phyloP scores from a whole-genome alignment of 2,329 filamentous ascomycete genomes.

The Fusarium goolgardi region DNA sequence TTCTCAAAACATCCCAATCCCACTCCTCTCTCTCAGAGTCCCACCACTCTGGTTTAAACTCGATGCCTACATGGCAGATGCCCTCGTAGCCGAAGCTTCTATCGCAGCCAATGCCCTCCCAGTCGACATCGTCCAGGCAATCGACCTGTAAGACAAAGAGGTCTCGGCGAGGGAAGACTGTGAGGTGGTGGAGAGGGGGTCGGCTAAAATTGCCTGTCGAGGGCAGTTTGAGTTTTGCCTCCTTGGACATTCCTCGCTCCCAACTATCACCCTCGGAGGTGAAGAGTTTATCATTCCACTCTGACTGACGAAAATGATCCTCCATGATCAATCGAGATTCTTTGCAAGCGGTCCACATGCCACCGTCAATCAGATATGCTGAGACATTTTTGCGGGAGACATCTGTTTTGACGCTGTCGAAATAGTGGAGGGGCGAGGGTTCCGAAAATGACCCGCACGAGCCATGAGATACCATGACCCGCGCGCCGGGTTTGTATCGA shows the following conservation, averaged over 20 bases:
- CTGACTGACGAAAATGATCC: neutral
- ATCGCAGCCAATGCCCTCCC: neutral
- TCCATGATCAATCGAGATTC: slow-evolving; percentile 20
- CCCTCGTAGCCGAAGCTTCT: neutral
- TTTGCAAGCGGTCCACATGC: slow-evolving; percentile 21
- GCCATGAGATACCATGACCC: neutral
- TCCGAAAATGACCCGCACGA: neutral
- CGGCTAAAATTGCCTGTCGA: slow-evolving; percentile 8
- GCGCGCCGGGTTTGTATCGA: too few species aligned
- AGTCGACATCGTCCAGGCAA: neutral
- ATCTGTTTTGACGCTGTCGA: neutral
- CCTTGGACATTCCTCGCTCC: too few species aligned
- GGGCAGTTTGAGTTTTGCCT: accelerated
- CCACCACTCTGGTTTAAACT: slow-evolving; percentile 18
- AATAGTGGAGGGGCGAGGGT: neutral
- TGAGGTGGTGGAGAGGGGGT: neutral
- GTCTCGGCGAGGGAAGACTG: slow-evolving; percentile 4
- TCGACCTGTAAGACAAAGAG: slow-evolving; percentile 18
- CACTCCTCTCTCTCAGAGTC: neutral
- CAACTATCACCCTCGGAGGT: too few species aligned
- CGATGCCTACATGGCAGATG: neutral
- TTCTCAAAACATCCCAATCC: too few species aligned
- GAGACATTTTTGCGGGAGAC: slow-evolving; percentile 1
- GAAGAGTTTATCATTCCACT: neutral
- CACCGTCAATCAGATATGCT: slow-evolving; percentile 17